Base-by-base conservation (phyloP, 2,329 filamentous ascomycete genomes). In the Xylaria digitata region DNA sequence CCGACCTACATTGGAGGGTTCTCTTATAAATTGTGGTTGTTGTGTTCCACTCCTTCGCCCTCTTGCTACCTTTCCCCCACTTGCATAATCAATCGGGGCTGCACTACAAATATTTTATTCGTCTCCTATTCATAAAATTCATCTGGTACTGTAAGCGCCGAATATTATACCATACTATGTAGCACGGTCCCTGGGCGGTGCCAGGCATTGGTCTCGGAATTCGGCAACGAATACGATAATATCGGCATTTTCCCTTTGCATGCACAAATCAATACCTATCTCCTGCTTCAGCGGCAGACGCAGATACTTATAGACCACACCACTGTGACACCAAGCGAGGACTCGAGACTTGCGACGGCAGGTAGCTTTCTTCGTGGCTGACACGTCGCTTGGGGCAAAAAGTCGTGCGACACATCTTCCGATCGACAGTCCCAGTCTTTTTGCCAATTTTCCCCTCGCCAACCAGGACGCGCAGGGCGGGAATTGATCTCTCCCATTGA, bases 331-430 rank as follows among this genome's bases (percentile, higher is more conserved):
- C 34, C 37, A 46, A 30, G n/a, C 3, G 23, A 43, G 19, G 30
- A 52, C 55, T 56, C 60, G 50, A 55, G 34, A 32, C 21, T 53
- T 63, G 55, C 15, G 23, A 54, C 59, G 23, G 48, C 53, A 30
- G n/a, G 57, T 32, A 50, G 23, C 40, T 45, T 54, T 15, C 5
- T 42, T 61, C 23, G 46, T 50, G 50, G 42, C 34, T 45, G 57
- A 45, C 46, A 63, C 50, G 61, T 63, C 45, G 60, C 37, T 23
- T 50, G 53, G 26, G 42, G 50, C 34, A 23, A 55, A 54, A 40
- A n/a, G 32, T 19, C 43, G 56, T 59, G 56, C 61, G 56, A 61
- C 61, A 67, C 52, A 52, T 65, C 65, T 61, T 57, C 45, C 61
- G 61, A 67, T 65, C 56, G 37, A 58, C 56, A 64, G 52, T 21